These are phyloP conservation scores for Russula brevipes DNA, from an alignment of 768 basidiomycete genomes.

Conservation along the genomic window DNA sequence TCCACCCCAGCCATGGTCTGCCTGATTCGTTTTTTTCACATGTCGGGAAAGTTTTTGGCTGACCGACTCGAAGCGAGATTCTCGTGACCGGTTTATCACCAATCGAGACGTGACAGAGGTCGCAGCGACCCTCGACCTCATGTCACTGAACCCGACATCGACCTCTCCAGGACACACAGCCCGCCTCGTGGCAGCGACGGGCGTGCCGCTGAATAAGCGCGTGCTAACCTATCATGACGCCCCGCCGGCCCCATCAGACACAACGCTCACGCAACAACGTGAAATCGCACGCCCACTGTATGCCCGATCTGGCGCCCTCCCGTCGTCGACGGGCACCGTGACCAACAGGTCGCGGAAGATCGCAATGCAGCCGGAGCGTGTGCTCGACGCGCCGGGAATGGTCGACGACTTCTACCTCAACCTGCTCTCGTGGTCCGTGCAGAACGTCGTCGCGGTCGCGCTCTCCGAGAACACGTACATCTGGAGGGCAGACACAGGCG, in stretches of 20 bases:
- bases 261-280: conserved; percentile 68
- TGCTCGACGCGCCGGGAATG: conserved; percentile 91
- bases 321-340: conserved; percentile 56
- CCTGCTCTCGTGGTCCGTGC: conserved; percentile 80
- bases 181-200: conserved; percentile 68
- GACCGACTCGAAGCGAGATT: conserved; percentile 37
- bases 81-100: conserved; percentile 70
- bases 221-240: conserved; percentile 87
- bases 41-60: background rate
- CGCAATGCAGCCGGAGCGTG: conserved; percentile 83
- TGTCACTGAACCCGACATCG: conserved; percentile 52
- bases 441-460: conserved; percentile 86
- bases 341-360: conserved; percentile 77
- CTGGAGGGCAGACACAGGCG: conserved; percentile 89
- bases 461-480: conserved; percentile 84
- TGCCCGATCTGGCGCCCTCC: conserved; percentile 57
- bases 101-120: conserved; percentile 50
- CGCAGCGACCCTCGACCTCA: conserved; percentile 59
- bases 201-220: conserved; percentile 71
- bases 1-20: conserved; percentile 58
- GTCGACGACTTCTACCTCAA: conserved; percentile 97
- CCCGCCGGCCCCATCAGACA: conserved; percentile 75
- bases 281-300: conserved; percentile 74
- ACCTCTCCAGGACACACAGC: conserved; percentile 75
- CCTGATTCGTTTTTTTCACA: background rate